A percentile compares a stretch with the other conserved stretches of the same genome.
Evolutionary conservation across 148 eudicot genomes (phyloP).

Genomic region (Silene latifolia): DNA sequence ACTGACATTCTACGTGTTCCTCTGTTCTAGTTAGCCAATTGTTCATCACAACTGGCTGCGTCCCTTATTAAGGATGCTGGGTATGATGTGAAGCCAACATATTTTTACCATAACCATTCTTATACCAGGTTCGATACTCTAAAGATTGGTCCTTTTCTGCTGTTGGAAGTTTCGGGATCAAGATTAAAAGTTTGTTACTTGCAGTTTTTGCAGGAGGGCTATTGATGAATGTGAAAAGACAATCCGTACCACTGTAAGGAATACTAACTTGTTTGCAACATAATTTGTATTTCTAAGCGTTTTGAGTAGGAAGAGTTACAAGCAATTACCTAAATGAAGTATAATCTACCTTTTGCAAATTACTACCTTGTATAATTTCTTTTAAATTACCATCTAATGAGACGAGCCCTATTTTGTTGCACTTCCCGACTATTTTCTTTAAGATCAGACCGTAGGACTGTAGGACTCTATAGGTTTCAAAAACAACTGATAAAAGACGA

Average conservation of each 20-base stretch:
- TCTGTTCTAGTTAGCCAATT: neutral
- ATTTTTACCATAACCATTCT: neutral
- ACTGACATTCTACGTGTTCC: neutral
- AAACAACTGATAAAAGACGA: no score
- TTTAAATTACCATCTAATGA: no score
- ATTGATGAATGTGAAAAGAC: neutral
- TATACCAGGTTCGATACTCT: neutral
- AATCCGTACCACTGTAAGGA: neutral
- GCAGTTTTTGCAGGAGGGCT: neutral
- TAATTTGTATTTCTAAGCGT: neutral
- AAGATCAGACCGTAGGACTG: no score
- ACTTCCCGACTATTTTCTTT: no score
- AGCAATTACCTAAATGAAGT: neutral
- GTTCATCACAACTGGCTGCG: neutral
- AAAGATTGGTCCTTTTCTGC: neutral
- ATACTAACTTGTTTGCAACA: neutral
- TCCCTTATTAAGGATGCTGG: slow-evolving; percentile 6
- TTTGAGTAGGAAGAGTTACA: neutral
- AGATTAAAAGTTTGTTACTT: neutral
- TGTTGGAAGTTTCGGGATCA: neutral
- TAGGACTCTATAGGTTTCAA: no score
- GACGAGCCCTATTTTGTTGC: no score
- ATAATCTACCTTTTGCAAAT: no score
- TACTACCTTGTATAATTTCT: no score
- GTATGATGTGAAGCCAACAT: neutral